Evolutionary conservation across 179 eudicot species (phyloP).

Genomic region (Monotropa hypopitys): DNA sequence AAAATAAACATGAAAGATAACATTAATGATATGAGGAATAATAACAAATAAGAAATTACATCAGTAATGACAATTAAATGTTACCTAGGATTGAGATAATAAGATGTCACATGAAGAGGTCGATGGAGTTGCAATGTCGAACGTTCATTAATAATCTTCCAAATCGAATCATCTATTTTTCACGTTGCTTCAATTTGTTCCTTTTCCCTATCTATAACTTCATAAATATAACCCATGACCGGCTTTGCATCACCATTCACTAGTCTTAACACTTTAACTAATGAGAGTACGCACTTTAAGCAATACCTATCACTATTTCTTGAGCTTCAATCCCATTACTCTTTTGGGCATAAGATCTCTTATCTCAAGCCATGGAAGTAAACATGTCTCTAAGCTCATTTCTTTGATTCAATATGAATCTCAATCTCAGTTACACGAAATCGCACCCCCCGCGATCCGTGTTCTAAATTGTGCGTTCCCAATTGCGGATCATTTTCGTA

Average conservation of each 20-base stretch:
- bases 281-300: background rate
- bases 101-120: background rate
- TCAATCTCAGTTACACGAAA: too few species aligned
- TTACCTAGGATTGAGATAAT: background rate
- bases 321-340: background rate
- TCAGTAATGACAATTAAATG: background rate
- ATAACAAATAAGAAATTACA: background rate
- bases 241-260: constrained; percentile 1
- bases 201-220: background rate
- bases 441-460: too few species aligned
- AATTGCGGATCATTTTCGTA: too few species aligned
- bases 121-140: background rate
- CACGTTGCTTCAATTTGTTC: too few species aligned
- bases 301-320: background rate
- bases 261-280: background rate
- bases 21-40: background rate
- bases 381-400: too few species aligned
- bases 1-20: background rate
- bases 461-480: too few species aligned
- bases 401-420: background rate
- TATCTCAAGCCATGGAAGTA: too few species aligned
- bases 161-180: background rate
- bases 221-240: too few species aligned
- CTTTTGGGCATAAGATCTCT: background rate
- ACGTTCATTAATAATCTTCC: background rate